Conservation (phyloP, 495 filamentous ascomycete genomes). For the Rostrohypoxylon terebratum region DNA sequence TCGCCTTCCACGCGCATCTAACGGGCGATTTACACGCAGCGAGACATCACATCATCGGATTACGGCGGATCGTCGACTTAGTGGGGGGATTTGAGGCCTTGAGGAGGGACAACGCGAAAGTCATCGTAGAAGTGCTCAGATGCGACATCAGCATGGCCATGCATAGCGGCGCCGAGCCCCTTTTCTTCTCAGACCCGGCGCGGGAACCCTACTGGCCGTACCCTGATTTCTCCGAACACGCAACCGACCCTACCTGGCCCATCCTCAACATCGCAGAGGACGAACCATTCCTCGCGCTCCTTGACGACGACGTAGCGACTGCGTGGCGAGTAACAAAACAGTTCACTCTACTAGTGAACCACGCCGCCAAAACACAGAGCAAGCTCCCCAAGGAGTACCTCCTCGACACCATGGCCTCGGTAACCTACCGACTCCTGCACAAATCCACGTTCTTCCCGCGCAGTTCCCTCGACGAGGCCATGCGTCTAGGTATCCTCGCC, state of each 20-base stretch:
- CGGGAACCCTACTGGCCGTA: conserved; percentile 47
- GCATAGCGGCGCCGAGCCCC: conserved; percentile 41
- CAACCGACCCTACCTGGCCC: background rate
- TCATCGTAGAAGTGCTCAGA: conserved; percentile 48
- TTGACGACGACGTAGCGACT: conserved; percentile 42
- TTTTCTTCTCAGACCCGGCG: conserved; percentile 49
- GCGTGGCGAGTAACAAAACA: conserved; percentile 51
- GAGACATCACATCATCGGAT: conserved; percentile 53
- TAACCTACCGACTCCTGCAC: conserved; percentile 58
- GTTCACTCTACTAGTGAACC: conserved; percentile 56
- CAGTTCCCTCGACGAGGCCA: conserved; percentile 49
- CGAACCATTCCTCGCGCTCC: background rate
- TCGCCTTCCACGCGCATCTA: conserved; percentile 50
- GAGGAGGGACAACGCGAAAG: conserved; percentile 38
- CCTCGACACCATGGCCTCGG: conserved; percentile 54
- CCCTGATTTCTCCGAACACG: conserved; percentile 15
- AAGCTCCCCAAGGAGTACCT: conserved; percentile 48
- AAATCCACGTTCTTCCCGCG: conserved; percentile 40
- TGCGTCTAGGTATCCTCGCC: conserved; percentile 56
- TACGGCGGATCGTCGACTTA: conserved; percentile 53
- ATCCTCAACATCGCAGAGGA: background rate
- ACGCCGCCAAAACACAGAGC: conserved; percentile 36
- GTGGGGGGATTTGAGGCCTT: conserved; percentile 52
- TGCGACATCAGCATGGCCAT: conserved; percentile 52
- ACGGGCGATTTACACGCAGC: conserved; percentile 49